Percentiles rank a stretch among this genome's conserved stretches.
Evolutionary conservation across 2,329 filamentous ascomycete genomes (phyloP).

Genomic region (Verticillium zaregamsianum): DNA sequence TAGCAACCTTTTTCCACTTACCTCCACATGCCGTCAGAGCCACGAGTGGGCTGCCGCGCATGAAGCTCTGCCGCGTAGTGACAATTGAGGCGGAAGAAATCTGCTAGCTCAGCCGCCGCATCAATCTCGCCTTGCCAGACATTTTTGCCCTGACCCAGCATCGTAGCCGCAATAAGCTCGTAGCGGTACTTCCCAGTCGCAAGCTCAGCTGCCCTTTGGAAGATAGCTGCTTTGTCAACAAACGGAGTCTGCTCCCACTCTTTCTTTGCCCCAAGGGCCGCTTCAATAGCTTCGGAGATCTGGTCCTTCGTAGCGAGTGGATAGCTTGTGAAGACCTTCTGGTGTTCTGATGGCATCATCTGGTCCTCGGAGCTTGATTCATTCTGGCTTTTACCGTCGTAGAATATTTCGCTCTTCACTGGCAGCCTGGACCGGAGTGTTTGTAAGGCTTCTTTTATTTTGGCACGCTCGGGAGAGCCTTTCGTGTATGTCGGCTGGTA

Average conservation of each 20-base stretch:
- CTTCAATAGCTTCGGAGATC: slow-evolving; percentile 15
- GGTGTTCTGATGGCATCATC: slow-evolving; percentile 28
- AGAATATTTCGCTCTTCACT: slow-evolving; percentile 25
- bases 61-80: slow-evolving; percentile 27
- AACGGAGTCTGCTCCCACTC: slow-evolving; percentile 27
- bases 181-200: slow-evolving; percentile 20
- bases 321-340: slow-evolving; percentile 29
- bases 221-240: slow-evolving; percentile 29
- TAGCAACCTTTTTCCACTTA: not conserved
- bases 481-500: slow-evolving; percentile 23
- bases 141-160: slow-evolving; percentile 37
- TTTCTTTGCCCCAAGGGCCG: slow-evolving; percentile 26
- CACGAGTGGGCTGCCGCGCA: slow-evolving; percentile 27
- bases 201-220: slow-evolving; percentile 26
- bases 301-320: slow-evolving; percentile 22
- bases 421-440: slow-evolving; percentile 25
- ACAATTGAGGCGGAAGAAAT: slow-evolving; percentile 30
- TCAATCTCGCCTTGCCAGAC: slow-evolving; percentile 34
- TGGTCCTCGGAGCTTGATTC: slow-evolving; percentile 21
- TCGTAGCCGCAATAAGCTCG: slow-evolving; percentile 32
- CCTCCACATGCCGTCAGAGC: slow-evolving; percentile 24
- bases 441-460: slow-evolving; percentile 23
- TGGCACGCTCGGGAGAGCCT: slow-evolving; percentile 22
- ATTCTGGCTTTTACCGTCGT: slow-evolving; percentile 22
- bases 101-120: slow-evolving; percentile 27